Conservation (phyloP, 148 eudicot genomes). For the Pharnaceum exiguum region DNA sequence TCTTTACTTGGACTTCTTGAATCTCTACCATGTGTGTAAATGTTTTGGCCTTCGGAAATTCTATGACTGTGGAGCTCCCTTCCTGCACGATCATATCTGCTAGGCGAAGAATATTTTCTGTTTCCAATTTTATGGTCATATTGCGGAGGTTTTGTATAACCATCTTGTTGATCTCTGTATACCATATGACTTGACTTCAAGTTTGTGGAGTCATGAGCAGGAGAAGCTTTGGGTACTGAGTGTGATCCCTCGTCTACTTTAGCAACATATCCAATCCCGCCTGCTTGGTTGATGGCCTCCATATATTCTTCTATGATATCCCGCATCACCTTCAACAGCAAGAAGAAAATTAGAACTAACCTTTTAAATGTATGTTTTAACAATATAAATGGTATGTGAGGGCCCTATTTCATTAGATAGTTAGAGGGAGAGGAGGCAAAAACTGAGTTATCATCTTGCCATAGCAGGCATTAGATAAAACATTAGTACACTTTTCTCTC, state of each 20-base stretch:
- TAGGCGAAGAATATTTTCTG: slow-evolving; percentile 13
- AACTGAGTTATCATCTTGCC: too few relatives aligned
- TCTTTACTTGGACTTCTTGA: slow-evolving; percentile 23
- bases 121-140: slow-evolving; percentile 20
- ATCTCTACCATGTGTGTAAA: too few relatives aligned
- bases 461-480: too few relatives aligned
- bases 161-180: slow-evolving; percentile 20
- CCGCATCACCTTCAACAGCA: slow-evolving; percentile 56
- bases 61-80: slow-evolving; percentile 27
- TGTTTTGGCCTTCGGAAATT: slow-evolving; percentile 31
- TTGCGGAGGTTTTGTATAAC: slow-evolving; percentile 18
- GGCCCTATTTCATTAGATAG: too few relatives aligned
- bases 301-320: slow-evolving; percentile 86
- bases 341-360: background rate
- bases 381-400: too few relatives aligned
- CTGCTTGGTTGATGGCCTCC: slow-evolving; percentile 73
- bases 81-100: slow-evolving; percentile 18
- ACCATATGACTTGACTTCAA: slow-evolving; percentile 14
- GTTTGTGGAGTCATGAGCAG: slow-evolving; percentile 21
- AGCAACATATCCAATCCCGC: slow-evolving; percentile 45
- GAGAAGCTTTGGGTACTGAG: slow-evolving; percentile 26
- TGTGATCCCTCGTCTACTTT: slow-evolving; percentile 31
- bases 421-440: too few relatives aligned
- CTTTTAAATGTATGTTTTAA: too few relatives aligned
- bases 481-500: too few relatives aligned